Evolutionary conservation across 2,329 filamentous ascomycete species (phyloP), one percentile per base, ranked within the genome.

Genomic region (Scedosporium dehoogii): DNA sequence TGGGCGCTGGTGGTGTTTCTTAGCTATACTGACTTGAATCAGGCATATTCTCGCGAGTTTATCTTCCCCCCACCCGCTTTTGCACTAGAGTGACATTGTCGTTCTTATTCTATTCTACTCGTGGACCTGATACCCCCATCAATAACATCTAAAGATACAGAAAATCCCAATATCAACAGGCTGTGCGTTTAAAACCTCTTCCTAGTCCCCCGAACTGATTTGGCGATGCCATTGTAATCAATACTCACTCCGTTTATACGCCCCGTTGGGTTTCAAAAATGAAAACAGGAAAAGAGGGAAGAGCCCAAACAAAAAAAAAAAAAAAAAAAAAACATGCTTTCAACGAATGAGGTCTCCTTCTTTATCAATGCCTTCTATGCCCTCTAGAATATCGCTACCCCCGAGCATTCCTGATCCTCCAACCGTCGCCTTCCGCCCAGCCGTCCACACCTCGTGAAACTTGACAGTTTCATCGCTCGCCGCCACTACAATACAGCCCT

Each of bases 401-500:
- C 89, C 90, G 25, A 96, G 77, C 65, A 90, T 77, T 2, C 89
- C 85, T 51, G 77, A 78, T 14, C 80, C 78, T 9, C 75, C 73
- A 23, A 78, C 73, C 21, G 79, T 82, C 7, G 78, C 75, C 69
- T 83, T 87, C 67, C 77, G 79, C 48, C 81, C 77, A 2, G 84
- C 82, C n/a, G 83, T 81, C 94, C 92, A 97, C 10, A 99, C 86
- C 75, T 97, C 92, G 73, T 97, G 92, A 69, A 97, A 97, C 71
- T 94, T 94, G 73, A 97, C 89, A 68, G 85, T 96, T 71, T 91
- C 88, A 74, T 97, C 92, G 70, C 92, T 96, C 53, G 91, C 89
- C 16, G 92, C 93, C 61, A 99, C 89, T 18, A 97, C 89, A 67
- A 99, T 87, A 71, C 92, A 96, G 0, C 68, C 75, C 70, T 79